Evolutionary conservation across 106 monocot species (phyloP), one percentile per base, ranked within the genome.

Genomic region (Amphibolis antarctica): DNA sequence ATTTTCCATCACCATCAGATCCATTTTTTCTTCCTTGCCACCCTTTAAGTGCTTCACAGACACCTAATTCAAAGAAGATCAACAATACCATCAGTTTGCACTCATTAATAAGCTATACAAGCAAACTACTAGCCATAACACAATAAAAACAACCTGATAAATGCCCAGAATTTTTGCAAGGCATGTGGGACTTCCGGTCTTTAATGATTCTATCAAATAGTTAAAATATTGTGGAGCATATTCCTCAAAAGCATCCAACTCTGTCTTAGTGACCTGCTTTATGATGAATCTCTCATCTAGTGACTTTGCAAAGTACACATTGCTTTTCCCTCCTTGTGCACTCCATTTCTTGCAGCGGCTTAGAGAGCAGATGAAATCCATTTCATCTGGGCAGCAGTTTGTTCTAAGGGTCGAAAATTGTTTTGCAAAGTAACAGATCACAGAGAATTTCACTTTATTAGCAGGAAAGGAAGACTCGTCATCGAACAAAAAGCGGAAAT

Each of bases 311-410:
- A 96, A 96, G 63, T 96, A 96, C 4, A 82, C 96, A 74, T 87
- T 89, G 67, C 96, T 96, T 75, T 96, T 96, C 59, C 96, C 96
- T 62, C 96, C 96, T 80, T 90, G 81, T 0, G 96, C 90, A 69
- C 67, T 77, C 96, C 96, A 96, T 71, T 65, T 79, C 78, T 72
- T 86, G 66, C 96, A 90, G 23, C 96, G 96, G 55, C 89, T 82
- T 27, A 96, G 56, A 11, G 86, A 86, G 53, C 82, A 71, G 43
- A 96, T 67, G 67, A 74, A 84, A 74, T 96, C 86, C 53, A 76
- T 30, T 62, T 82, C 78, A 50, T 66, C 72, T 52, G 83, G 82
- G 66, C 86, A 96, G 70, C 86, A 90, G 42, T 78, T 96, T 63
- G 64, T 82, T 70, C 90, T 68, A 28, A 96, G 82, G 21, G 68